Evolutionary conservation across 2,329 filamentous ascomycete species (phyloP).

Genomic region (Onygenales sp.): DNA sequence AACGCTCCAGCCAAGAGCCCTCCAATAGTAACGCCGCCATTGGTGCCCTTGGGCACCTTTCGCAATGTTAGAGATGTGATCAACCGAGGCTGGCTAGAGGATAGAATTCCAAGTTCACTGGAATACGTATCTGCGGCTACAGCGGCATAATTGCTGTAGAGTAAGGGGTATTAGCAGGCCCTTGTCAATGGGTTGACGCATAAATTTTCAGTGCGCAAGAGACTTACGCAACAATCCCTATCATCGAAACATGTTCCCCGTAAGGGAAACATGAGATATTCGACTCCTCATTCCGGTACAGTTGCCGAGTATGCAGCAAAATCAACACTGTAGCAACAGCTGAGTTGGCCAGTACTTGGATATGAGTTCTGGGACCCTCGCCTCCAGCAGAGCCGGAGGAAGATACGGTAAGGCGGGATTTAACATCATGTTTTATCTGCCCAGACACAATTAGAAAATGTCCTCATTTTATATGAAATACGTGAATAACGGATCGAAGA

Average conservation of each 20-base stretch:
- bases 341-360: constrained; percentile 89
- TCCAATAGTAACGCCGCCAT: constrained; percentile 74
- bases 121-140: constrained; percentile 91
- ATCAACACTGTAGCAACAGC: constrained; percentile 61
- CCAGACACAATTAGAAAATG: neutral
- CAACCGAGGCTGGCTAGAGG: constrained; percentile 63
- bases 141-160: constrained; percentile 66
- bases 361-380: constrained; percentile 71
- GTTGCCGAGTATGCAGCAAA: constrained; percentile 39
- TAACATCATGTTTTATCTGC: constrained; percentile 78
- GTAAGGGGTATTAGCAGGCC: neutral
- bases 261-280: constrained; percentile 29
- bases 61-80: constrained; percentile 72
- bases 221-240: constrained; percentile 32
- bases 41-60: constrained; percentile 80
- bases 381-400: constrained; percentile 62
- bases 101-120: constrained; percentile 88
- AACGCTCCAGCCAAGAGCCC: constrained; percentile 66
- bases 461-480: neutral
- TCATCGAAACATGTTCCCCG: constrained; percentile 25
- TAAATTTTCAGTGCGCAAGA: neutral
- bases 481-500: constrained; percentile 6
- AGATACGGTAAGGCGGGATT: constrained; percentile 69
- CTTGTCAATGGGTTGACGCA: neutral
- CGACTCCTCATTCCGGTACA: constrained; percentile 18